Evolutionary conservation across 2,329 filamentous ascomycete genomes (phyloP), one percentile per base, ranked within the genome.

Genomic region (Nannizzia gypsea): DNA sequence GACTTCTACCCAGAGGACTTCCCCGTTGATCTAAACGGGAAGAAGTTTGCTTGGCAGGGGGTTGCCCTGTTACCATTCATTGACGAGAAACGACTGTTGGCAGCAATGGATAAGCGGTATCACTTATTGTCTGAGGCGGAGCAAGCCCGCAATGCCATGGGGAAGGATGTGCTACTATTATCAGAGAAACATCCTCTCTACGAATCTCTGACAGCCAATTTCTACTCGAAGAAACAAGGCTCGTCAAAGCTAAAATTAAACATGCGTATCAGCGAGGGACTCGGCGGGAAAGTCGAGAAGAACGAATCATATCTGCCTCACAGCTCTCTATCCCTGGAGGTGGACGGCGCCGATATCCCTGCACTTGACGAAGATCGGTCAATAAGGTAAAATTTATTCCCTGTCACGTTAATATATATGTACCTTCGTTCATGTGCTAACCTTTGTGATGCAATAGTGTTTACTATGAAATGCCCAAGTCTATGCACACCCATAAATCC

Each of bases 1-100:
- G 92, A 99, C 71, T 99, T 99, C 72, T 99, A 99, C 68, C 95
- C 95, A 0, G 88, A 91, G 69, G 89, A 96, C 24, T 99, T 99
- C 67, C 84, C 88, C 15, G 82, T 97, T 58, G 93, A 99, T 72
- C 76, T 97, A 46, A 99, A 99, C 66, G 93, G 93, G 59, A 97
- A 97, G 78, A 99, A 97, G 71, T 95, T 96, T 76, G 90, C 90
- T 0, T 99, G 95, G 93, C 92, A 97, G 72, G 93, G 93, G 64
- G 87, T 99, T 58, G 90, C 90, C 2, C 78, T 99, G 20, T 80
- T 99, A 36, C 93, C 93, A 0, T 99, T 97, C 72, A 99, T 99
- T 67, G 91, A 99, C 67, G 93, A 95, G 80, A 84, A 86, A 58
- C 85, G 91, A 58, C 77, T 99, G 17, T 78, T 99, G 6, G 80